phyloP scores from a whole-genome alignment of 2,329 filamentous ascomycete genomes.

The Colletotrichum chlorophyti region DNA sequence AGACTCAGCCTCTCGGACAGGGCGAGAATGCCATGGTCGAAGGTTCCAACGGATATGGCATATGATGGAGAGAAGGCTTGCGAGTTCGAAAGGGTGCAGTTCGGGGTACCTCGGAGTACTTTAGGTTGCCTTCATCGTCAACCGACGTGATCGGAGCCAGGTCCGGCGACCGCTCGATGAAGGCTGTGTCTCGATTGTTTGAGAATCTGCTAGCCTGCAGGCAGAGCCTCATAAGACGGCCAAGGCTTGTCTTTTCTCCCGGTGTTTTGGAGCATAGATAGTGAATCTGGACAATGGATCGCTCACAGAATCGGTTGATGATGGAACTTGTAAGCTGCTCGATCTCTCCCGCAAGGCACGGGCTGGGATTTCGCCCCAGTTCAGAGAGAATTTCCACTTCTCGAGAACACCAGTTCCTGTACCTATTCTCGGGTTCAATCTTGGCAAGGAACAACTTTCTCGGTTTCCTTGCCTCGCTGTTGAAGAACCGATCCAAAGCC shows the following conservation, averaged over 20 bases:
- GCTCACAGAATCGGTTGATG: conserved; percentile 98
- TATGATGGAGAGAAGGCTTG: not conserved
- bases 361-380: not conserved
- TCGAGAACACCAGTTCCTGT: conserved; percentile 97
- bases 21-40: not conserved
- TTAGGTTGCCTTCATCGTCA: not conserved
- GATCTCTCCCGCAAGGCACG: not conserved
- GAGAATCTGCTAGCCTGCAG: not conserved
- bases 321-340: conserved; percentile 84
- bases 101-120: not conserved
- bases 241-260: conserved; percentile 86
- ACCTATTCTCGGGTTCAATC: conserved; percentile 2
- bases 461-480: conserved; percentile 18
- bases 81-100: not conserved
- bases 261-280: conserved; percentile 98
- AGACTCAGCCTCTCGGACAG: conserved; percentile 64
- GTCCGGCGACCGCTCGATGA: not conserved
- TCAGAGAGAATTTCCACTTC: conserved; percentile 52
- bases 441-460: conserved; percentile 5
- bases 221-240: conserved; percentile 9
- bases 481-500: conserved; percentile 22
- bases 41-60: conserved; percentile 7
- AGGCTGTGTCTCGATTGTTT: conserved; percentile 3
- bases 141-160: not conserved
- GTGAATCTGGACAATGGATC: conserved; percentile 97